Evolutionary conservation across 2,329 filamentous ascomycete genomes (phyloP).

Genomic region (Trichoderma aggressivum): DNA sequence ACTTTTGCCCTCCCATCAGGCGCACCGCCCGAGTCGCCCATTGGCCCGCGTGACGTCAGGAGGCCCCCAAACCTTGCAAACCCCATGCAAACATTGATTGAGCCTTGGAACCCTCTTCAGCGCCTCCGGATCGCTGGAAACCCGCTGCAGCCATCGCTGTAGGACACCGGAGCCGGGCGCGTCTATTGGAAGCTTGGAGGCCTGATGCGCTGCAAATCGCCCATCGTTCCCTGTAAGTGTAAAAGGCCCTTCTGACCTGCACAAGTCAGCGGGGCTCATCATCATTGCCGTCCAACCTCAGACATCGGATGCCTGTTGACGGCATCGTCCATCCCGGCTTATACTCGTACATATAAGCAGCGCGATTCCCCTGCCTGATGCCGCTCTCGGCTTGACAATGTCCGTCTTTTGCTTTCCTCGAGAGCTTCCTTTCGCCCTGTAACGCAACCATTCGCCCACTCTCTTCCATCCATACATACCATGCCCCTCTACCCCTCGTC

Average conservation of each 20-base stretch:
- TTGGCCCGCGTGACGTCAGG: conserved; percentile 18
- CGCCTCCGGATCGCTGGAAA: not conserved
- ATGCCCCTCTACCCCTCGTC: conserved; percentile 1
- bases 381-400: not conserved
- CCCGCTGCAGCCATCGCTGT: not conserved
- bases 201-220: not conserved
- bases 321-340: not conserved
- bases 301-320: not conserved
- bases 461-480: not conserved
- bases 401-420: not conserved
- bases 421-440: not conserved
- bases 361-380: not conserved
- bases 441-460: not conserved
- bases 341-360: not conserved
- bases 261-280: not conserved
- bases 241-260: not conserved
- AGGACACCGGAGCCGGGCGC: not conserved
- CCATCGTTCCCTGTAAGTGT: not conserved
- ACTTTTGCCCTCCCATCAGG: not conserved
- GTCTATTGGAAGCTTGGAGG: not conserved
- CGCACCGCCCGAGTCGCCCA: not conserved
- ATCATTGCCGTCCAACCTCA: not conserved
- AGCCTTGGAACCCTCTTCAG: too few species aligned
- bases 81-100: too few species aligned
- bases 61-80: not conserved